These are phyloP conservation scores for Penicillium aurantiogriseum DNA, from an alignment of 2,329 filamentous ascomycete genomes.

Conservation along the genomic window DNA sequence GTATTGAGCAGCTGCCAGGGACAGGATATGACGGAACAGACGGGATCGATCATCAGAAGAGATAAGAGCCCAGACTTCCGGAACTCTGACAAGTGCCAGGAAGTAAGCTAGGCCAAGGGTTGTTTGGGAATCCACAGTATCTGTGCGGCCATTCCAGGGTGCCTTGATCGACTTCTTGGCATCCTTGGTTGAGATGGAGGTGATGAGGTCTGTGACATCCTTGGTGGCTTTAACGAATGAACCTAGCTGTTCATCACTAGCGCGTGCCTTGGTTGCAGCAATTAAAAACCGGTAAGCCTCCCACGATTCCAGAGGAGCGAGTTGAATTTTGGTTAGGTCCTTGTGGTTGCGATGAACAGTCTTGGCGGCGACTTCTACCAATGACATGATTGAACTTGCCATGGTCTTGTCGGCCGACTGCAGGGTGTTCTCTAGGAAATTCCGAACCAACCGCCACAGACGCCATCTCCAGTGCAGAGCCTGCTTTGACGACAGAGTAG, in stretches of 20 bases:
- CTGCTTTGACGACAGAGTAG: conserved; percentile 34
- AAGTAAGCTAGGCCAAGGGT: conserved; percentile 38
- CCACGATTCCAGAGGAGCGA: conserved; percentile 37
- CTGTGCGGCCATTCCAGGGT: conserved; percentile 40
- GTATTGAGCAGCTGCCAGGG: conserved; percentile 32
- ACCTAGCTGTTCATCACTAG: conserved; percentile 22
- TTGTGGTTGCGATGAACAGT: conserved; percentile 32
- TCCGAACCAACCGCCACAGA: conserved; percentile 40
- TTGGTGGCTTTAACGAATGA: conserved; percentile 27
- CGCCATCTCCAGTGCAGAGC: conserved; percentile 42
- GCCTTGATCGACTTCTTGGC: conserved; percentile 26
- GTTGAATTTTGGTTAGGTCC: conserved; percentile 22
- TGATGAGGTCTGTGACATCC: conserved; percentile 27
- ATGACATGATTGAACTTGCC: conserved; percentile 18
- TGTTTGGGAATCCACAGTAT: conserved; percentile 32
- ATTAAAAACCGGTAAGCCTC: conserved; percentile 39
- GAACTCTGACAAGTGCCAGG: conserved; percentile 33
- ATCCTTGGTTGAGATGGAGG: conserved; percentile 25
- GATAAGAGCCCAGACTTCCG: conserved; percentile 31
- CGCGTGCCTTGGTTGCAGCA: conserved; percentile 24
- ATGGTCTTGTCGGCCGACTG: conserved; percentile 24
- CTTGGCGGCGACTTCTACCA: conserved; percentile 31
- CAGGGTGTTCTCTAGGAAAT: conserved; percentile 32
- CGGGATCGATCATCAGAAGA: conserved; percentile 30
- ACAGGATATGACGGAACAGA: conserved; percentile 36